These are phyloP conservation scores for Candida sanyaensis DNA, from an alignment of 1,139 yeast species.

Conservation along the genomic window DNA sequence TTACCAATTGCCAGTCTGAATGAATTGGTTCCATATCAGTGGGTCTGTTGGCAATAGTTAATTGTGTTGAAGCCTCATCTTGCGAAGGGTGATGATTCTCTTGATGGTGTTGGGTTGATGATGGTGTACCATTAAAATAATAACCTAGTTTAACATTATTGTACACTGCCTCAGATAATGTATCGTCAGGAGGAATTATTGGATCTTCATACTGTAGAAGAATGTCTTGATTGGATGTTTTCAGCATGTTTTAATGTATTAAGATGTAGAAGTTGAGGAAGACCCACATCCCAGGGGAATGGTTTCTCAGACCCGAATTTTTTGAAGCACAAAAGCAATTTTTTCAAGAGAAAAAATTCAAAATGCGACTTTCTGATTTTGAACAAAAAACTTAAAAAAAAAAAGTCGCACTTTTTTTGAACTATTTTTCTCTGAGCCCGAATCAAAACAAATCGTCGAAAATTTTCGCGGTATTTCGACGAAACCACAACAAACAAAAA, in stretches of 20 bases:
- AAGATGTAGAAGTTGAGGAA: background rate
- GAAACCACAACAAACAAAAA: too few relatives aligned
- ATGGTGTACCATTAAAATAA: conserved; percentile 14
- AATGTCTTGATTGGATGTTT: conserved; percentile 2
- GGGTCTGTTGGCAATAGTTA: background rate
- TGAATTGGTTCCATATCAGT: background rate
- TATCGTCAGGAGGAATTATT: conserved; percentile 30
- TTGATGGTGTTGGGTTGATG: conserved; percentile 1
- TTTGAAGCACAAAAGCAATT: too few relatives aligned
- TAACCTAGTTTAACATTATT: conserved; percentile 29
- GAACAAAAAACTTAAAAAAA: too few relatives aligned
- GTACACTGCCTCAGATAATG: conserved; percentile 35
- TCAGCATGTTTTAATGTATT: background rate
- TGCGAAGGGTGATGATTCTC: conserved; percentile 1
- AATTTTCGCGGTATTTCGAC: too few relatives aligned
- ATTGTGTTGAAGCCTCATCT: background rate
- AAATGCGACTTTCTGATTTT: too few relatives aligned
- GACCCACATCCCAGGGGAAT: background rate
- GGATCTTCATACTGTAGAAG: conserved; percentile 19
- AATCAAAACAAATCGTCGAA: too few relatives aligned
- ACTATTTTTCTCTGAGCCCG: too few relatives aligned
- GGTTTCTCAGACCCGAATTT: too few relatives aligned
- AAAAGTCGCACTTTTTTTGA: too few relatives aligned
- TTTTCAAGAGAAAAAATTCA: too few relatives aligned
- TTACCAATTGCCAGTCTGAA: conserved; percentile 59